Evolutionary conservation across 805 yeast genomes (phyloP).

Genomic region (Tanozyma kutaoensis): DNA sequence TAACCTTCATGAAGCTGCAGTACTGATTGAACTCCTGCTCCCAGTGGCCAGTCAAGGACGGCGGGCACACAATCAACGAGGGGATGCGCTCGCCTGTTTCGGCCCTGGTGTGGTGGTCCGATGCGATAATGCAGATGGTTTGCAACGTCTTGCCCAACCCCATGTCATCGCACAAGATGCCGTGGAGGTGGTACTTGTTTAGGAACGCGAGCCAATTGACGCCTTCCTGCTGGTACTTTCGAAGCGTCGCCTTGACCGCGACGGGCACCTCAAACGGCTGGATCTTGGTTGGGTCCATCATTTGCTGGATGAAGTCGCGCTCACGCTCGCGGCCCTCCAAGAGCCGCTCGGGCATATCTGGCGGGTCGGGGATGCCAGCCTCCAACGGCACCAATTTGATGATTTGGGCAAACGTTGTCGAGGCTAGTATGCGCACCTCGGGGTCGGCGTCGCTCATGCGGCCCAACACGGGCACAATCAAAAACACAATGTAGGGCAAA

Average conservation of each 20-base stretch:
- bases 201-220: conserved; percentile 95
- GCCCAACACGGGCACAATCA: conserved; percentile 92
- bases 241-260: conserved; percentile 78
- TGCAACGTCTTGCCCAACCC: conserved; percentile 96
- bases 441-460: conserved; percentile 93
- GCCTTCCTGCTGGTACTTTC: conserved; percentile 97
- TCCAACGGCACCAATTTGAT: conserved; percentile 93
- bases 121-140: conserved; percentile 91
- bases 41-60: conserved; percentile 98
- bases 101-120: conserved; percentile 82
- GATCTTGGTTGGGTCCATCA: conserved; percentile 94
- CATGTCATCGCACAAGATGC: conserved; percentile 98
- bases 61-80: conserved; percentile 86
- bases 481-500: conserved; percentile 86
- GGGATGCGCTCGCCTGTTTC: conserved; percentile 73
- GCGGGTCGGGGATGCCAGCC: conserved; percentile 94
- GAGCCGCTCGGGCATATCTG: conserved; percentile 73
- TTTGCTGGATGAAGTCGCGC: conserved; percentile 87
- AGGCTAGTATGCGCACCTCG: conserved; percentile 81
- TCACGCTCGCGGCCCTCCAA: conserved; percentile 86
- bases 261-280: conserved; percentile 84
- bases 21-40: conserved; percentile 86
- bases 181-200: conserved; percentile 90
- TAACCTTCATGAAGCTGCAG: conserved; percentile 71
- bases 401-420: conserved; percentile 92